These are phyloP conservation scores for Pichia sorboxylosa DNA, from an alignment of 1,139 yeast species.

Conservation along the genomic window DNA sequence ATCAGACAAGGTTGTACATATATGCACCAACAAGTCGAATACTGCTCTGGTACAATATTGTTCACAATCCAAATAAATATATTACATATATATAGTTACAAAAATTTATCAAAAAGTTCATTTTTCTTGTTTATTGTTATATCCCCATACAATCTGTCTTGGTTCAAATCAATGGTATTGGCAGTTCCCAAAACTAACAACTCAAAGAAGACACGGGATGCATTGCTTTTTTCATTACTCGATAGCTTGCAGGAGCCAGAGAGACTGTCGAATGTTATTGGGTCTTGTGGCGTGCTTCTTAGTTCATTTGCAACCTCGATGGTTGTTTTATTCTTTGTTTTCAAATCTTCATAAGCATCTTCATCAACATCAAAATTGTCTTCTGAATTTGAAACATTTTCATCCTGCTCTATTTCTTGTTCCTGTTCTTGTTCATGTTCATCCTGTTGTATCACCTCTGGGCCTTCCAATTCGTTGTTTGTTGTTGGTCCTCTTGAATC, in stretches of 20 bases:
- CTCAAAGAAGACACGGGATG: constrained; percentile 72
- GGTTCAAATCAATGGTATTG: constrained; percentile 56
- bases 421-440: constrained; percentile 12
- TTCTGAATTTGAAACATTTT: constrained; percentile 2
- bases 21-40: no score
- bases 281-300: constrained; percentile 17
- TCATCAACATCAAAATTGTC: constrained; percentile 1
- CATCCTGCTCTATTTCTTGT: constrained; percentile 15
- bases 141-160: constrained; percentile 48
- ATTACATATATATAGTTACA: constrained; percentile 6
- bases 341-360: constrained; percentile 7
- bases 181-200: constrained; percentile 71
- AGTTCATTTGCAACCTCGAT: constrained; percentile 44
- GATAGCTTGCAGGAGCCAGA: constrained; percentile 9
- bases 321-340: constrained; percentile 33
- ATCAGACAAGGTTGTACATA: no score
- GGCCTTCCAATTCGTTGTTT: background rate
- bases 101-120: constrained; percentile 30
- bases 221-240: constrained; percentile 21
- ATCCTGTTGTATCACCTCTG: background rate
- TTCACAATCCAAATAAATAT: background rate
- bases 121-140: constrained; percentile 44
- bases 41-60: no score
- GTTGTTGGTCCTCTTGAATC: no score
- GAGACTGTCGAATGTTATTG: constrained; percentile 2